Evolutionary conservation across 176 grass and related monocot species (phyloP), one percentile per base, ranked within the genome.

Genomic region (Rhipidocladum racemiflorum): DNA sequence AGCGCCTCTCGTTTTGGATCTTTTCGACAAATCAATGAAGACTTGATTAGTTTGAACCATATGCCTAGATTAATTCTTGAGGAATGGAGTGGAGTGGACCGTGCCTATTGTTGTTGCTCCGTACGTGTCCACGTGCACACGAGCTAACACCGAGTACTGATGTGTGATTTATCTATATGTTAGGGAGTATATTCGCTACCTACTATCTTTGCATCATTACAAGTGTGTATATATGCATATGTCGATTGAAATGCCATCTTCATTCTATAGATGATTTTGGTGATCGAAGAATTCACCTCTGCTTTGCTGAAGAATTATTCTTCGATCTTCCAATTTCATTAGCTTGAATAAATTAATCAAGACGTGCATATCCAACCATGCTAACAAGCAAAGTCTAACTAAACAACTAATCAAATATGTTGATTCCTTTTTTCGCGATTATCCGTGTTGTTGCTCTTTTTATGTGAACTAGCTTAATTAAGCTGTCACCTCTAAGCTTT

Each of bases 1-100:
- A 39, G 48, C 48, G 9, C 77, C 85, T 67, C 59, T 68, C 38
- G 6, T 74, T 70, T 45, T 65, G 72, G 68, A 79, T 84, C 75
- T 74, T 66, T 40, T 50, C 55, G 25, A 55, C 13, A 6, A 24
- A 79, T 64, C 79, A 64, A 1, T 25, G 15, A 20, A 17, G 17
- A 1, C 6, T 53, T 13, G 72, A 42, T 60, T 60, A 16, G 67
- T 39, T 49, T n/a, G n/a, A n/a, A n/a, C n/a, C n/a, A n/a, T n/a
- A n/a, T n/a, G n/a, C 66, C 38, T 12, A 72, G 59, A 56, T 56
- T 78, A 48, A 7, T 45, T 55, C 50, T 53, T 21, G 18, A n/a
- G n/a, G n/a, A n/a, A n/a, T 8, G 50, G 50, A 1, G 44, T 10
- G 14, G 1, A 5, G n/a, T 59, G 74, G 80, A 24, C 46, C 80